A percentile compares a stretch with the other conserved stretches of the same genome.
phyloP scores from a whole-genome alignment of 306 rosid genomes.

The Cucurbita maxima region DNA sequence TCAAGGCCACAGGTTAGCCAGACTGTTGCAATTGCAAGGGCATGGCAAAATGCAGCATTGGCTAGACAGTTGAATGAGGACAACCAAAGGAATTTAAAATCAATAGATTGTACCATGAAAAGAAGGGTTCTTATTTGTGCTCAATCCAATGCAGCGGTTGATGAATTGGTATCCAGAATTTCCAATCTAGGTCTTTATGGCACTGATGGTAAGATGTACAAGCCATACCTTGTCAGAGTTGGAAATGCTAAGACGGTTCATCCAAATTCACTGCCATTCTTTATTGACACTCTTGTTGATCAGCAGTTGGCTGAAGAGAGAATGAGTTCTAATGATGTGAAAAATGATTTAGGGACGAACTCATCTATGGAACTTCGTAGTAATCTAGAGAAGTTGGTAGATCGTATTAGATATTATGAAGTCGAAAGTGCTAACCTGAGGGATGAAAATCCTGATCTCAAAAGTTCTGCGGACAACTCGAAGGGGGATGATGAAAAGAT shows the following conservation, averaged over 20 bases:
- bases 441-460: conserved; percentile 39
- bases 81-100: conserved; percentile 29
- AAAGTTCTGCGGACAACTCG: conserved; percentile 18
- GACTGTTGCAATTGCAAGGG: conserved; percentile 68
- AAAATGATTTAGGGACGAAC: conserved; percentile 29
- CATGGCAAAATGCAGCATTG: conserved; percentile 98
- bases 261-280: conserved; percentile 77
- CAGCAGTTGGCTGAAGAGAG: conserved; percentile 67
- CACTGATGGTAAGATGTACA: conserved; percentile 58
- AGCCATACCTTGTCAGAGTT: conserved; percentile 95
- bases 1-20: conserved; percentile 34
- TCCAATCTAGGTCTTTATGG: conserved; percentile 70
- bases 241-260: conserved; percentile 85
- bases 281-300: conserved; percentile 85
- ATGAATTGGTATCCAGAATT: conserved; percentile 88
- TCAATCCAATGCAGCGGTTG: conserved; percentile 98
- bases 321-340: conserved; percentile 38
- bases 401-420: conserved; percentile 66
- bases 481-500: conserved; percentile 35
- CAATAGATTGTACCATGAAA: conserved; percentile 31
- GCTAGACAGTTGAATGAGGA: conserved; percentile 61
- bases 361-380: conserved; percentile 49
- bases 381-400: conserved; percentile 64
- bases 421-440: conserved; percentile 60
- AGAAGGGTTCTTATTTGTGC: conserved; percentile 91